Conservation (phyloP, 2,329 filamentous ascomycete genomes). For the Blastomyces emzantsi region DNA sequence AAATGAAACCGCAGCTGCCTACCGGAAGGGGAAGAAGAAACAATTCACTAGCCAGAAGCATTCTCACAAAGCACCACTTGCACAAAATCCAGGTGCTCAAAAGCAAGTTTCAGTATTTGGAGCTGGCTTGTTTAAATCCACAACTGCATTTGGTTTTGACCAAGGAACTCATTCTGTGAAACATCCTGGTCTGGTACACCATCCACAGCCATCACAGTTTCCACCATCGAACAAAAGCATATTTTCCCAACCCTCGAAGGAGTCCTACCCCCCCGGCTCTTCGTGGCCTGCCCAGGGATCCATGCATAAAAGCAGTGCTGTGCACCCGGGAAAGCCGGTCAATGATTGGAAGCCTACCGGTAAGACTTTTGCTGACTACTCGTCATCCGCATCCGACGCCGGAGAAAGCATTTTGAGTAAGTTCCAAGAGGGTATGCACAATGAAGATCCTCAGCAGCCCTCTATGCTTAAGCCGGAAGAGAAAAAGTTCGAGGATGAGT, state of each 20-base stretch:
- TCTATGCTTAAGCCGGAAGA: not conserved
- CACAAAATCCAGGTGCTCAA: no score
- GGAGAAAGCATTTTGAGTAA: not conserved
- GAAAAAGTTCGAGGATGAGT: slow-evolving; percentile 13
- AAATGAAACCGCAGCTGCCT: slow-evolving; percentile 3
- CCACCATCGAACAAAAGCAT: not conserved
- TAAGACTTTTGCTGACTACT: not conserved
- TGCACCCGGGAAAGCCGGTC: not conserved
- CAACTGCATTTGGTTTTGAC: not conserved
- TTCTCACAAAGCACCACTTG: not conserved
- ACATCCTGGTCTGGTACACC: not conserved
- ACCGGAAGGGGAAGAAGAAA: slow-evolving; percentile 8
- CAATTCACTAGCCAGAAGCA: not conserved
- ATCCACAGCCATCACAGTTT: not conserved
- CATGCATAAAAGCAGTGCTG: not conserved
- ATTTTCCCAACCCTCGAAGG: not conserved
- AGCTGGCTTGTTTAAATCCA: not conserved
- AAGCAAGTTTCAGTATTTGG: not conserved
- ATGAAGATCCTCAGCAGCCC: slow-evolving; percentile 14
- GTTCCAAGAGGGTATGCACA: no score
- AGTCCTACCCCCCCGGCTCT: not conserved
- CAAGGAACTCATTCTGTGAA: not conserved
- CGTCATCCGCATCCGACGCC: not conserved
- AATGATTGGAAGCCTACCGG: not conserved
- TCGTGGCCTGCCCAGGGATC: not conserved